These are phyloP conservation scores for Handroanthus guayacan DNA, from an alignment of 257 asterid genomes.

Conservation along the genomic window DNA sequence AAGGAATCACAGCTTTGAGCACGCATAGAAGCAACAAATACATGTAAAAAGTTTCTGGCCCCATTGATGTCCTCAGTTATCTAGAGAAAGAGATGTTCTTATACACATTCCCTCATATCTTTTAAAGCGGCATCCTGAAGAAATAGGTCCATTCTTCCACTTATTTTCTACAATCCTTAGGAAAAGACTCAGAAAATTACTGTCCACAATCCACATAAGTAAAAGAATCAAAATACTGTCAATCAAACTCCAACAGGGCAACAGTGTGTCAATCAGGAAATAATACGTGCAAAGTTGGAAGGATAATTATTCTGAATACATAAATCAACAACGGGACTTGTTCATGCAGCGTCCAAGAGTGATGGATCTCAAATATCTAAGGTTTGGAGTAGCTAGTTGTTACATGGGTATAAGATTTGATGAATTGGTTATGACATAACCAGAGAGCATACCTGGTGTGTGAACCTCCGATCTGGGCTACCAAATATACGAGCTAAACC, in stretches of 20 bases:
- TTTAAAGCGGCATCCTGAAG: neutral
- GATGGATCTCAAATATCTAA: neutral
- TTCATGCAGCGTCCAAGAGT: conserved; percentile 21
- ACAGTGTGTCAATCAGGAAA: neutral
- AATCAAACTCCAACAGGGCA: neutral
- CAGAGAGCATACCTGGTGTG: conserved; percentile 80
- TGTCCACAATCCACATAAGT: neutral
- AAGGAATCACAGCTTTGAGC: conserved; percentile 13
- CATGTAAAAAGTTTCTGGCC: neutral
- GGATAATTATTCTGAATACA: neutral
- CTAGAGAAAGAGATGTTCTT: neutral
- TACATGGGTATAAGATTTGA: neutral
- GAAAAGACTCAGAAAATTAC: conserved; percentile 9
- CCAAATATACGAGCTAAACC: conserved; percentile 98
- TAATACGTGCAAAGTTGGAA: neutral
- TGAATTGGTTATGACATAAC: neutral
- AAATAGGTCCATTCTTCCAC: neutral
- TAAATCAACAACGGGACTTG: neutral
- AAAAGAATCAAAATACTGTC: conserved; percentile 1
- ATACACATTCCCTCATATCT: neutral
- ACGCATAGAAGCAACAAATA: neutral
- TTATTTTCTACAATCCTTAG: neutral
- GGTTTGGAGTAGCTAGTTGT: neutral
- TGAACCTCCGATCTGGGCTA: conserved; percentile 94
- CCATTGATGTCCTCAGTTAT: neutral